Conservation (phyloP, 2,329 filamentous ascomycete species). For the Ascosphaera apis region DNA sequence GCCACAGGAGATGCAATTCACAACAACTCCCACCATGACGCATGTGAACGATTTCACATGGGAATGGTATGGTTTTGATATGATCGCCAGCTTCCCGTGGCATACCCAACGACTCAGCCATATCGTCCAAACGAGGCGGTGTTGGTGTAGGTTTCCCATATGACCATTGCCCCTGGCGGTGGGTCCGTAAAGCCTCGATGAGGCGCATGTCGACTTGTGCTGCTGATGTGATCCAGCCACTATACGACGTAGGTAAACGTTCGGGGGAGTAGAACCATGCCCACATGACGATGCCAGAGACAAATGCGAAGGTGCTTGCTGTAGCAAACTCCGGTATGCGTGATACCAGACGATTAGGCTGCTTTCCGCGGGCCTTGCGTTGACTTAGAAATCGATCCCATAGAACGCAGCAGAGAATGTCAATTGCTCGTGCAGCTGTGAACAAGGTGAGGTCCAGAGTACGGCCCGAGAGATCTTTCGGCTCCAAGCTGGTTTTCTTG, state of each 20-base stretch:
- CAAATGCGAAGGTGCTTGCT: slow-evolving; percentile 46
- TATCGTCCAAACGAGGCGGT: slow-evolving; percentile 40
- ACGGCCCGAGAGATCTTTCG: slow-evolving; percentile 35
- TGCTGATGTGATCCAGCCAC: slow-evolving; percentile 58
- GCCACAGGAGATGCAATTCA: slow-evolving; percentile 46
- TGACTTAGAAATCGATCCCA: slow-evolving; percentile 30
- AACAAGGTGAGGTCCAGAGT: slow-evolving; percentile 72
- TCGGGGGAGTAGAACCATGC: slow-evolving; percentile 61
- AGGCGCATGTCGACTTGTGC: slow-evolving; percentile 54
- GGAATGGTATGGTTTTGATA: slow-evolving; percentile 43
- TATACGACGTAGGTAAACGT: slow-evolving; percentile 48
- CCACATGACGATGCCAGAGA: slow-evolving; percentile 64
- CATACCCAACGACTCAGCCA: slow-evolving; percentile 49
- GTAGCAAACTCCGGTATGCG: slow-evolving; percentile 29
- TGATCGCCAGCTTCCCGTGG: slow-evolving; percentile 55
- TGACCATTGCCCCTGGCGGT: slow-evolving; percentile 35
- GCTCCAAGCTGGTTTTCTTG: slow-evolving; percentile 5
- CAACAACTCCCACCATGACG: slow-evolving; percentile 44
- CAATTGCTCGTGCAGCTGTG: slow-evolving; percentile 45
- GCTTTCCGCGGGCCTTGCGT: slow-evolving; percentile 11
- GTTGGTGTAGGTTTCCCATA: slow-evolving; percentile 57
- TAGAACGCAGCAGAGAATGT: slow-evolving; percentile 42
- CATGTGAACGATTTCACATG: slow-evolving; percentile 70
- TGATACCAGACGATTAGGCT: slow-evolving; percentile 19
- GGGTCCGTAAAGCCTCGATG: slow-evolving; percentile 48